phyloP scores from a whole-genome alignment of 768 basidiomycete genomes.

The Mycena rosella region DNA sequence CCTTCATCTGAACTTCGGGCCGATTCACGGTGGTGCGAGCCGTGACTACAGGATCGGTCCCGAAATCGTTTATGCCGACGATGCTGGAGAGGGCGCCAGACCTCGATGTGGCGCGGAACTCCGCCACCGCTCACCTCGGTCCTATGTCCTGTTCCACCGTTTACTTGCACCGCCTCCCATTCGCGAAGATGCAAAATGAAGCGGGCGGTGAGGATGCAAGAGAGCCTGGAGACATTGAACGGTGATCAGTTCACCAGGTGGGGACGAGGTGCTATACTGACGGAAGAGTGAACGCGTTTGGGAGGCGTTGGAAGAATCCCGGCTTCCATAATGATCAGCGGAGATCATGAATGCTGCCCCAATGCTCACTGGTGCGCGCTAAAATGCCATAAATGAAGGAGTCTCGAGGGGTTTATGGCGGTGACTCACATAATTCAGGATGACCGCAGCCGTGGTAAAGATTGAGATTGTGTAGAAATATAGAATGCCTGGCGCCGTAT shows the following conservation, averaged over 20 bases:
- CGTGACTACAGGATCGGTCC: slow-evolving; percentile 13
- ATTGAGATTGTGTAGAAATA: slow-evolving; percentile 41
- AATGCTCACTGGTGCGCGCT: slow-evolving; percentile 21
- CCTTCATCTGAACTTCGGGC: too few species aligned
- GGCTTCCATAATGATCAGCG: not conserved
- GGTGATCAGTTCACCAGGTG: not conserved
- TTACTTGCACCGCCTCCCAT: slow-evolving; percentile 15
- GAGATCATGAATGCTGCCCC: too few species aligned
- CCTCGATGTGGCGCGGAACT: slow-evolving; percentile 12
- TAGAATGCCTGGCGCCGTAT: slow-evolving; percentile 12
- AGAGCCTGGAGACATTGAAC: slow-evolving; percentile 11
- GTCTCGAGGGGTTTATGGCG: not conserved
- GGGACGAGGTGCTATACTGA: not conserved
- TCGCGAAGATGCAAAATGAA: slow-evolving; percentile 25
- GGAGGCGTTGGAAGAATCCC: slow-evolving; percentile 32
- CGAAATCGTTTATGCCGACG: slow-evolving; percentile 19
- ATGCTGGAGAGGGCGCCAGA: slow-evolving; percentile 8
- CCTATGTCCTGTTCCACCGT: not conserved
- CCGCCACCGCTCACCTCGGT: not conserved
- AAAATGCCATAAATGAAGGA: not conserved
- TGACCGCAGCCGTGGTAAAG: slow-evolving; percentile 19
- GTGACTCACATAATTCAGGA: slow-evolving; percentile 25
- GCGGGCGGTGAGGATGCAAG: slow-evolving; percentile 26
- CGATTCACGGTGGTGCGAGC: too few species aligned
- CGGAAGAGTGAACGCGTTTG: slow-evolving; percentile 31